phyloP scores from a whole-genome alignment of 805 yeast genomes.

The Dipodascus albidus region DNA sequence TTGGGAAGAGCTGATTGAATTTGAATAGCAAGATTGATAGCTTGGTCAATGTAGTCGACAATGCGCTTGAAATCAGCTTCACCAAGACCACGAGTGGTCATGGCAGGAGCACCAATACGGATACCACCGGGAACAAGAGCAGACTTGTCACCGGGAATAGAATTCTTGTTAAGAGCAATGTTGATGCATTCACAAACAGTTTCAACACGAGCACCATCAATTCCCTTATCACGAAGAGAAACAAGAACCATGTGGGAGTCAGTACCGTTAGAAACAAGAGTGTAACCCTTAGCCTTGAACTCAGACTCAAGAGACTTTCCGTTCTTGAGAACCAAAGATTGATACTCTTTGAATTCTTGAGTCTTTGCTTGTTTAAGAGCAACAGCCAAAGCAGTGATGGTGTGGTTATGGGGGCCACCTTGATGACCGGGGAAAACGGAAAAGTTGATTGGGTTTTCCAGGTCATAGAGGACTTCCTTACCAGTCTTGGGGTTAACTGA shows the following conservation, averaged over 20 bases:
- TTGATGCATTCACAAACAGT: slow-evolving; percentile 88
- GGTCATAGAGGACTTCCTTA: slow-evolving; percentile 79
- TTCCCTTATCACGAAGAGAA: slow-evolving; percentile 74
- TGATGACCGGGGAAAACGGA: slow-evolving; percentile 99
- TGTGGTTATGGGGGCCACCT: slow-evolving; percentile 99
- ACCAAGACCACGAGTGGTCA: slow-evolving; percentile 94
- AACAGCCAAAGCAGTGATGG: slow-evolving; percentile 93
- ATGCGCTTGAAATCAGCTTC: slow-evolving; percentile 76
- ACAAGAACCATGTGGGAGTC: slow-evolving; percentile 95
- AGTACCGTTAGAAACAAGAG: slow-evolving; percentile 87
- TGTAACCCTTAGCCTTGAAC: slow-evolving; percentile 62
- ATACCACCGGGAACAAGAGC: slow-evolving; percentile 96
- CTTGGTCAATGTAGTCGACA: slow-evolving; percentile 68
- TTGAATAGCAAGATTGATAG: slow-evolving; percentile 63
- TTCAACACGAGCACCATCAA: slow-evolving; percentile 96
- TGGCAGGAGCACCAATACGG: slow-evolving; percentile 97
- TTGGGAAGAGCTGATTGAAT: slow-evolving; percentile 73
- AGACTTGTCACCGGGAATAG: slow-evolving; percentile 95
- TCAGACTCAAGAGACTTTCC: slow-evolving; percentile 74
- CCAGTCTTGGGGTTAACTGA: slow-evolving; percentile 81
- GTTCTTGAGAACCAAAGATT: slow-evolving; percentile 74
- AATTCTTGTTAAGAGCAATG: slow-evolving; percentile 94
- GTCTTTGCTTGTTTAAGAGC: slow-evolving; percentile 90
- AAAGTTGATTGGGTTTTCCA: slow-evolving; percentile 91
- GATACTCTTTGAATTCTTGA: slow-evolving; percentile 87